Evolutionary conservation across 352 stramenopile genomes (phyloP).

Genomic region (Thalassiosira sp.): DNA sequence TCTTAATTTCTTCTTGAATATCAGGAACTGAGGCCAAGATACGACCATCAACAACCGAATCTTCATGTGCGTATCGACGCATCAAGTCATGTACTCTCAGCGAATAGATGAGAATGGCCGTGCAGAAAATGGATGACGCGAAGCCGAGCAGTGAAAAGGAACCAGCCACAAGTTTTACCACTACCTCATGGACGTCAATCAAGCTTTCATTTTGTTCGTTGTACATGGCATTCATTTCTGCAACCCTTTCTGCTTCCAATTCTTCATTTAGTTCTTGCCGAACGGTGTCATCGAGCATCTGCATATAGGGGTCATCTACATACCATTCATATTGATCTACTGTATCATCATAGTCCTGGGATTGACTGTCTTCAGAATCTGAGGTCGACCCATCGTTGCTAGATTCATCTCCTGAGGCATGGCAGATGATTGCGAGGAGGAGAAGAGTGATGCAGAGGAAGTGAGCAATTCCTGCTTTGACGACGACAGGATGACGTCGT

Average conservation of each 20-base stretch:
- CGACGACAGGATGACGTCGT: not conserved
- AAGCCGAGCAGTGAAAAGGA: conserved; percentile 6
- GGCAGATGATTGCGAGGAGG: not conserved
- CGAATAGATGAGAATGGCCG: conserved; percentile 16
- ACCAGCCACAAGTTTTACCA: not conserved
- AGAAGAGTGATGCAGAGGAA: conserved; percentile 1
- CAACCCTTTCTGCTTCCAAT: conserved; percentile 4
- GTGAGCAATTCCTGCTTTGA: not conserved
- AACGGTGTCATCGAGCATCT: conserved; percentile 14
- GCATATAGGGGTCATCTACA: conserved; percentile 20
- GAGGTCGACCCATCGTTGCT: not conserved
- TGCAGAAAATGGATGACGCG: conserved; percentile 2
- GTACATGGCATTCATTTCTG: conserved; percentile 1
- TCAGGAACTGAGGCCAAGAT: conserved; percentile 22
- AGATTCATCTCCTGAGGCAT: not conserved
- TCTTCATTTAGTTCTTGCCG: conserved; percentile 11
- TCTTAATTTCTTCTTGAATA: conserved; percentile 11
- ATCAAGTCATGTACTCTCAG: conserved; percentile 6
- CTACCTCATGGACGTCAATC: not conserved
- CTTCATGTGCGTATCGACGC: conserved; percentile 4
- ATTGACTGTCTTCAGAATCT: not conserved
- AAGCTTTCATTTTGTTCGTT: not conserved
- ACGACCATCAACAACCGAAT: conserved; percentile 9
- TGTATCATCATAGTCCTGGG: conserved; percentile 7
- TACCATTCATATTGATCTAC: conserved; percentile 12